Conservation (phyloP, 2,329 filamentous ascomycete species). For the Aspergillus pseudotamarii region DNA sequence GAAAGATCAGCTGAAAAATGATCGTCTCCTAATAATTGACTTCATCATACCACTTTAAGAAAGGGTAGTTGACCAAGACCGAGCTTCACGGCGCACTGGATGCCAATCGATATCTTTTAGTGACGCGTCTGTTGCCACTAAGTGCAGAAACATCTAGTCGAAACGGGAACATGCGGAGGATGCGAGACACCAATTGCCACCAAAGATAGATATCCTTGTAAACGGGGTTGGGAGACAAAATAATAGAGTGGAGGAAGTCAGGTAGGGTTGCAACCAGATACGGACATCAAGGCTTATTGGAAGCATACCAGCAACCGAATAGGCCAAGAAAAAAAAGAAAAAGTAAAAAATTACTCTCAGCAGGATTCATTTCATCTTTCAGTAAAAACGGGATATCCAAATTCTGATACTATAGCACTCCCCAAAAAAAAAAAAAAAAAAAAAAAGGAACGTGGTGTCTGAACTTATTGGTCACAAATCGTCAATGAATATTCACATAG, state of each 20-base stretch:
- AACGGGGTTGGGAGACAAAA: conserved; percentile 11
- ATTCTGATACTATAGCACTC: conserved; percentile 12
- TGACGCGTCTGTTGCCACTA: conserved; percentile 38
- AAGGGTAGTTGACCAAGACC: conserved; percentile 17
- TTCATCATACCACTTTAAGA: conserved; percentile 24
- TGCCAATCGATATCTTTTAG: conserved; percentile 35
- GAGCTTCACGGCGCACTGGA: conserved; percentile 21
- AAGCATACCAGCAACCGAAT: conserved; percentile 18
- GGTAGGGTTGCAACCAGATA: conserved; percentile 27
- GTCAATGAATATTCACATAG: conserved; percentile 17
- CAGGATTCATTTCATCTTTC: conserved; percentile 11
- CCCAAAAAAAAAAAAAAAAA: conserved; percentile 4
- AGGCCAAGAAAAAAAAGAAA: conserved; percentile 13
- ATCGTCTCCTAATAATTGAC: conserved; percentile 28
- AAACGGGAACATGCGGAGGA: conserved; percentile 34
- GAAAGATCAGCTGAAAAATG: conserved; percentile 46
- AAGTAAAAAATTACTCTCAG: conserved; percentile 9
- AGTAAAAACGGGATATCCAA: conserved; percentile 20
- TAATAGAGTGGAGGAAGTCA: conserved; percentile 17
- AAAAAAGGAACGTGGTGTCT: background rate
- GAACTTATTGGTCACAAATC: conserved; percentile 25
- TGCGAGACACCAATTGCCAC: conserved; percentile 22
- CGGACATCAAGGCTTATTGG: conserved; percentile 22
- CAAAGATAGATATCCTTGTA: conserved; percentile 16
- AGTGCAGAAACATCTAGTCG: conserved; percentile 29